These are phyloP conservation scores for Pythium sp. DNA, from an alignment of 352 stramenopile species.

Conservation along the genomic window DNA sequence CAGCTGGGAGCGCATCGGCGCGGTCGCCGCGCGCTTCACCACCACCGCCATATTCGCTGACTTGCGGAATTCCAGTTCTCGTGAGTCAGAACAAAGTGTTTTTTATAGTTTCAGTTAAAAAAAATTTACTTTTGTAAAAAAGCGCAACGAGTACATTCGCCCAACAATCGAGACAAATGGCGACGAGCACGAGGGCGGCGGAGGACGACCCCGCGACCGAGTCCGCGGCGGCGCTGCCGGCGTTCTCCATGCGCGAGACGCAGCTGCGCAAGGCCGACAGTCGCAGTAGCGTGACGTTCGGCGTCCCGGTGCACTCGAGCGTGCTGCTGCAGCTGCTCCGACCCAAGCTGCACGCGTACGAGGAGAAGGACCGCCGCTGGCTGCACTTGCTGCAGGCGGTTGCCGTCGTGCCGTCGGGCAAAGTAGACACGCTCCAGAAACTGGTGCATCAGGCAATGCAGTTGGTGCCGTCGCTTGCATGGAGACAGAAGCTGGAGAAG, in stretches of 20 bases:
- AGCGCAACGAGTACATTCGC: not conserved
- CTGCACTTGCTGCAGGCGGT: slow-evolving; percentile 67
- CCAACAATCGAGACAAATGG: not conserved
- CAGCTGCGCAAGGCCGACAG: slow-evolving; percentile 51
- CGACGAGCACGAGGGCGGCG: not conserved
- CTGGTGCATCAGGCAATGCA: slow-evolving; percentile 49
- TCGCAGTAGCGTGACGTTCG: slow-evolving; percentile 56
- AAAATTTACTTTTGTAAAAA: not conserved
- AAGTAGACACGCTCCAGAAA: slow-evolving; percentile 44
- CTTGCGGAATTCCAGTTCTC: not conserved
- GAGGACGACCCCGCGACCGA: not conserved
- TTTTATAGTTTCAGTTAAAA: too few relatives aligned
- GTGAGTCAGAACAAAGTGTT: too few relatives aligned
- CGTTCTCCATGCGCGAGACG: slow-evolving; percentile 51
- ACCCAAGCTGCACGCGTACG: slow-evolving; percentile 48
- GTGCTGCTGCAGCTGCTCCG: slow-evolving; percentile 51
- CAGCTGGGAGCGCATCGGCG: not conserved
- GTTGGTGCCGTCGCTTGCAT: slow-evolving; percentile 34
- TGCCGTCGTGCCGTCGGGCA: slow-evolving; percentile 58
- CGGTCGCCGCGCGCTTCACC: not conserved
- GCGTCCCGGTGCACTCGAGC: slow-evolving; percentile 44
- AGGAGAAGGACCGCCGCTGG: slow-evolving; percentile 62
- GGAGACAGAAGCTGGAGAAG: slow-evolving; percentile 28
- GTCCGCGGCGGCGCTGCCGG: slow-evolving; percentile 25
- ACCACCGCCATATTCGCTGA: not conserved